Evolutionary conservation across 2,329 filamentous ascomycete species (phyloP), one percentile per base, ranked within the genome.

Genomic region (Colletotrichum paranaense): DNA sequence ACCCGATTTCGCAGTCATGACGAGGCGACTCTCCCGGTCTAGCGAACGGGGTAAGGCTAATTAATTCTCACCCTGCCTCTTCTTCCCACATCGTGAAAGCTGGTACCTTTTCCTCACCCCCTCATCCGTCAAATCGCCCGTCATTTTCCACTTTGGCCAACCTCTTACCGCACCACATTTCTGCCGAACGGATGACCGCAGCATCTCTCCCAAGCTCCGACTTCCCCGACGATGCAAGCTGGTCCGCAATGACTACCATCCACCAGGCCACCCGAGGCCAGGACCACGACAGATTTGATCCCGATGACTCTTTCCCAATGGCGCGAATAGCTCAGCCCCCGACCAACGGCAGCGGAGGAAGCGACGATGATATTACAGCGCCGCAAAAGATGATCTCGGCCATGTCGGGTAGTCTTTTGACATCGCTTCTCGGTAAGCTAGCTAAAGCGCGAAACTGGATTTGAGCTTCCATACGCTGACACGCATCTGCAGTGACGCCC

Each of bases 311-410:
- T 26, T 78, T 78, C 38, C 76, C 77, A 28, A 78, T 82, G 75
- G 75, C 80, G 55, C 77, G 78, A 57, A 78, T 81, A 69, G 72
- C 77, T 62, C 76, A 78, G 57, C 57, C 74, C 14, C 76, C 77
- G 56, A 63, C 72, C 28, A 67, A 76, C 19, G 59, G 68, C 0
- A 60, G 60, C 28, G 76, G 69, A 65, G 67, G 65, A 62, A 42
- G 63, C 69, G 83, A 84, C 68, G 84, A 86, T 30, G 92, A 96
- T 74, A 94, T 97, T 76, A 95, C 95, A 5, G 89, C 95, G 26
- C 84, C 89, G 14, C 96, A 98, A 85, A 97, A 96, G 86, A 99
- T 99, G 97, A 82, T 97, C 67, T 98, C 96, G 69, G 97, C 97
- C 62, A 94, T 96, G 76, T 93, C 93, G 67, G 97, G 97, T 73